A percentile compares a stretch with the other conserved stretches of the same genome.
phyloP scores from a whole-genome alignment of 768 basidiomycete species.

The Leccinellum luteum region DNA sequence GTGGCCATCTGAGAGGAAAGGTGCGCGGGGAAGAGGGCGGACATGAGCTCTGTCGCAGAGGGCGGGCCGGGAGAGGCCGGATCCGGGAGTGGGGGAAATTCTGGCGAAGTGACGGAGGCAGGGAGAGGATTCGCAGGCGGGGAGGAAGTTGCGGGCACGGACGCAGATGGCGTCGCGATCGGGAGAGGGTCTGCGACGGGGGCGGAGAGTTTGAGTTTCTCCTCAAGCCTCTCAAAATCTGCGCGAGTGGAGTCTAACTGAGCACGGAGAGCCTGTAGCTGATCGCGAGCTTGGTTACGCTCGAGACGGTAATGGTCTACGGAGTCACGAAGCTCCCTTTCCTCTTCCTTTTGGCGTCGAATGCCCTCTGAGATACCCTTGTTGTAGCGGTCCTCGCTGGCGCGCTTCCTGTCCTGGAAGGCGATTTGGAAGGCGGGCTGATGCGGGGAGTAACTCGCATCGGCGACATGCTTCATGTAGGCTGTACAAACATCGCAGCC shows the following conservation, averaged over 20 bases:
- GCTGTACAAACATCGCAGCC: constrained; percentile 38
- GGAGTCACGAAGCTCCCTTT: constrained; percentile 33
- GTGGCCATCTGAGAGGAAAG: constrained; percentile 26
- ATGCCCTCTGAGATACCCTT: constrained; percentile 41
- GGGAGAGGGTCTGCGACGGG: constrained; percentile 6
- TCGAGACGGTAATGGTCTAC: constrained; percentile 35
- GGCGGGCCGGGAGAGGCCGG: constrained; percentile 5
- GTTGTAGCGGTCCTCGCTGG: constrained; percentile 38
- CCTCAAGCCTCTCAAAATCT: constrained; percentile 32
- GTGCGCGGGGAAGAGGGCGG: constrained; percentile 23
- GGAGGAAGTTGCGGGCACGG: constrained; percentile 6
- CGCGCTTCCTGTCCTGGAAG: constrained; percentile 37
- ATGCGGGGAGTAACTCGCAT: constrained; percentile 37
- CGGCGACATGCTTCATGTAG: constrained; percentile 41
- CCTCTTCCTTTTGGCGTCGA: constrained; percentile 40
- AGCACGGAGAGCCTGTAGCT: constrained; percentile 31
- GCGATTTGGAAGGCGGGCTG: constrained; percentile 41
- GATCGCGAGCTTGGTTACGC: constrained; percentile 36
- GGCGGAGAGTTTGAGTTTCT: constrained; percentile 15
- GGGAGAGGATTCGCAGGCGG: constrained; percentile 1
- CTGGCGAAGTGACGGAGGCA: not conserved
- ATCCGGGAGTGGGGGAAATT: constrained; percentile 6
- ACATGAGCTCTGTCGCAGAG: constrained; percentile 14
- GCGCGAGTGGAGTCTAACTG: constrained; percentile 33
- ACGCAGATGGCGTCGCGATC: constrained; percentile 3